phyloP scores from a whole-genome alignment of 2,329 filamentous ascomycete genomes.

The Ophiocordyceps camponoti-leonardi region DNA sequence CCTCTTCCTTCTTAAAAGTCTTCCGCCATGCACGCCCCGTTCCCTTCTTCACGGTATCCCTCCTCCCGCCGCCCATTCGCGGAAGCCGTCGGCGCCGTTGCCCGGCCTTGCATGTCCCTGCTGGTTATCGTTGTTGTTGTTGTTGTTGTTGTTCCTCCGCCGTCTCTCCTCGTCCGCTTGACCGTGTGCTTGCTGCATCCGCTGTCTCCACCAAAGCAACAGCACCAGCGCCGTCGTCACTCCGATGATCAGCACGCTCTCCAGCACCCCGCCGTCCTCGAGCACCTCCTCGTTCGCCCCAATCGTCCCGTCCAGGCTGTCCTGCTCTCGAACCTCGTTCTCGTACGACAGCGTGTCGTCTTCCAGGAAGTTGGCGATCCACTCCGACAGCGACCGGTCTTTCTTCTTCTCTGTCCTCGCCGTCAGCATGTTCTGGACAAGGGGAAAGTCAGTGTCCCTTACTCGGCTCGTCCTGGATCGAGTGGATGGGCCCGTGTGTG shows the following conservation, averaged over 20 bases:
- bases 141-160: conserved; percentile 11
- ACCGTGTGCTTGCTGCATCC: conserved; percentile 41
- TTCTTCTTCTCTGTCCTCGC: conserved; percentile 41
- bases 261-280: conserved; percentile 63
- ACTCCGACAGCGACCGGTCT: conserved; percentile 66
- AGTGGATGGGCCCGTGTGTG: conserved; percentile 79
- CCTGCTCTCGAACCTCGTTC: conserved; percentile 32
- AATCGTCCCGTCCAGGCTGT: conserved; percentile 36
- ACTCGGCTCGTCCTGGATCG: conserved; percentile 80
- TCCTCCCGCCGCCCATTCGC: conserved; percentile 19
- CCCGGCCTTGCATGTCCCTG: conserved; percentile 5
- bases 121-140: too few relatives aligned
- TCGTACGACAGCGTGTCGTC: conserved; percentile 52
- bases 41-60: conserved; percentile 7
- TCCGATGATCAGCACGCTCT: conserved; percentile 69
- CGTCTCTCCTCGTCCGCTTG: conserved; percentile 15
- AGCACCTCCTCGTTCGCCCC: conserved; percentile 43
- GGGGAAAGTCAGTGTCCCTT: too few relatives aligned
- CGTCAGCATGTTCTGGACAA: background rate
- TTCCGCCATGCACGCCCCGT: too few relatives aligned
- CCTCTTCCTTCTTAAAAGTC: background rate
- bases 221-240: conserved; percentile 58
- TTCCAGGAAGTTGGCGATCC: conserved; percentile 72
- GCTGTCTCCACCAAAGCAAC: conserved; percentile 67
- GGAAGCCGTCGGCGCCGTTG: conserved; percentile 10